phyloP scores from a whole-genome alignment of 2,329 filamentous ascomycete genomes.

The Exophiala bonariae region DNA sequence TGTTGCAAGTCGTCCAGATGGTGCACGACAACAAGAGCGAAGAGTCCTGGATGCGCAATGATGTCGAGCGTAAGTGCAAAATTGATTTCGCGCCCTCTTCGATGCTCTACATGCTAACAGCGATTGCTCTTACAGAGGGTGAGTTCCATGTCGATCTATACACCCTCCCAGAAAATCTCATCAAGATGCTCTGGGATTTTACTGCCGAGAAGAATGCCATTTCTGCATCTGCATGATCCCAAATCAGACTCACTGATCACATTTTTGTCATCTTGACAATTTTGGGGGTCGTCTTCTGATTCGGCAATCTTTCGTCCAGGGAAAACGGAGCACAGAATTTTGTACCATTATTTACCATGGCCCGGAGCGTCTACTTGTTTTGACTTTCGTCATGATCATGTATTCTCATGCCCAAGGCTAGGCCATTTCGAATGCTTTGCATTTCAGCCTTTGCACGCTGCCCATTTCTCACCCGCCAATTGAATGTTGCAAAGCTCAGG shows the following conservation, averaged over 20 bases:
- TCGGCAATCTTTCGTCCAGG: too few species aligned
- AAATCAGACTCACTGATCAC: background rate
- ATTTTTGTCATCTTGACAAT: background rate
- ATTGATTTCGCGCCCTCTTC: conserved; percentile 6
- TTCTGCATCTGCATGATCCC: conserved; percentile 20
- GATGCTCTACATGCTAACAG: conserved; percentile 27
- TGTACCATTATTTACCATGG: too few species aligned
- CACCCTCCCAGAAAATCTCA: conserved; percentile 85
- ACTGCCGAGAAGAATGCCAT: conserved; percentile 46
- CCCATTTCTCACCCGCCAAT: too few species aligned
- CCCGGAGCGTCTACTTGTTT: too few species aligned
- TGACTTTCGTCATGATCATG: too few species aligned
- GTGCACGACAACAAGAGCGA: conserved; percentile 95
- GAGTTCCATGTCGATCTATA: conserved; percentile 98
- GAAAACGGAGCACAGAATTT: too few species aligned
- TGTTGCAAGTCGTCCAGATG: conserved; percentile 94
- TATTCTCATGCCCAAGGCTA: too few species aligned
- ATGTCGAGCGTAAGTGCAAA: conserved; percentile 76
- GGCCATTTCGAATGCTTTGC: too few species aligned
- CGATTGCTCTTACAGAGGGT: conserved; percentile 61
- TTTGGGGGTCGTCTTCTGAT: too few species aligned
- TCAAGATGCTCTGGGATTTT: conserved; percentile 96
- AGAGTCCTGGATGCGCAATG: conserved; percentile 95
- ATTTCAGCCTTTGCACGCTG: too few species aligned
- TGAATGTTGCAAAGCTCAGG: too few species aligned